Evolutionary conservation across 768 basidiomycete genomes (phyloP).

Genomic region (Mycena alexandri): DNA sequence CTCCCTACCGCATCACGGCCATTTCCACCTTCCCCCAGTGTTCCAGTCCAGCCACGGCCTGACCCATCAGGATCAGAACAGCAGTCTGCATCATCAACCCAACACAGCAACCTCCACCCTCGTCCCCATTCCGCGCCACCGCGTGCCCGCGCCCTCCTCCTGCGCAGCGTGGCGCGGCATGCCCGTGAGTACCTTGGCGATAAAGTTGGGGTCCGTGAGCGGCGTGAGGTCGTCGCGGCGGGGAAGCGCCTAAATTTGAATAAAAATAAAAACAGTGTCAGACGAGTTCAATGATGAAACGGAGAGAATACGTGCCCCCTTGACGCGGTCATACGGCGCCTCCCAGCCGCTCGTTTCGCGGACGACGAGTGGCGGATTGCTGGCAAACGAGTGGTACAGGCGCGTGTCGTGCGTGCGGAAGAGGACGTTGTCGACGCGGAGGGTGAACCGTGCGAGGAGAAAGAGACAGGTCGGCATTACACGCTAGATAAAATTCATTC

Average conservation of each 20-base stretch:
- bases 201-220: conserved; percentile 88
- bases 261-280: background rate
- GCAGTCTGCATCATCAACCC: conserved; percentile 1
- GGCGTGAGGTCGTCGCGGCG: conserved; percentile 86
- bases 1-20: background rate
- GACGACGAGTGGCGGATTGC: conserved; percentile 71
- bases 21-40: background rate
- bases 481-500: conserved; percentile 64
- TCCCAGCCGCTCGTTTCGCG: conserved; percentile 93
- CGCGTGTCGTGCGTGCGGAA: conserved; percentile 93
- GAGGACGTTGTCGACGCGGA: conserved; percentile 94
- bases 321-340: conserved; percentile 86
- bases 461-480: conserved; percentile 98
- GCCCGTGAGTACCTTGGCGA: conserved; percentile 77
- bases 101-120: conserved; percentile 67
- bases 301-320: conserved; percentile 63
- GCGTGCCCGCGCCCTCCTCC: conserved; percentile 74
- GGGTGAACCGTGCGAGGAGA: conserved; percentile 89
- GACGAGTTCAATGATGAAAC: conserved; percentile 7
- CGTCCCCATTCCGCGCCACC: conserved; percentile 87
- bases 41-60: too few relatives aligned
- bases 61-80: background rate
- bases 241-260: conserved; percentile 74
- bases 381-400: conserved; percentile 86
- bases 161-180: conserved; percentile 72